Evolutionary conservation across 2,329 filamentous ascomycete species (phyloP).

Genomic region (Chaetomium olivaceum): DNA sequence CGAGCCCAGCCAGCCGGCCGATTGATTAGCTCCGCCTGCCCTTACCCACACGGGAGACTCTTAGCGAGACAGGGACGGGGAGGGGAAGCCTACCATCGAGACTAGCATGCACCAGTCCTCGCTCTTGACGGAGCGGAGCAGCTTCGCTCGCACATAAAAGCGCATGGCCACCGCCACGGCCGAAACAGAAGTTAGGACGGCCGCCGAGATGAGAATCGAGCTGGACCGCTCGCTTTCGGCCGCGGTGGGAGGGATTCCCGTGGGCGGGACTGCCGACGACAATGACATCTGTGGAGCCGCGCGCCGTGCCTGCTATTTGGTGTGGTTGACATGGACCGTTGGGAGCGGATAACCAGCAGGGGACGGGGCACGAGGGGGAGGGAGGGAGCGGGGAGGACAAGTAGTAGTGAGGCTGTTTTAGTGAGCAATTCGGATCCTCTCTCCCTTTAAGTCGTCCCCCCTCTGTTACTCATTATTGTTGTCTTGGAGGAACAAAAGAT

Average conservation of each 20-base stretch:
- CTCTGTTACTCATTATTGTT: neutral
- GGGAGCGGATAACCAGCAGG: neutral
- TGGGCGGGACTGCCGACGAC: neutral
- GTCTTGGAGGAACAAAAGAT: neutral
- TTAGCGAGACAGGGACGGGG: neutral
- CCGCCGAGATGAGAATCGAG: conserved; percentile 4
- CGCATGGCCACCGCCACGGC: conserved; percentile 12
- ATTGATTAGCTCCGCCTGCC: neutral
- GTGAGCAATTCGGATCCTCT: neutral
- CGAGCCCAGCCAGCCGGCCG: neutral
- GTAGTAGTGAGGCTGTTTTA: neutral
- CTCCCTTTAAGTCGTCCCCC: neutral
- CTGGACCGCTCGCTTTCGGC: neutral
- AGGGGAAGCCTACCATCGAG: conserved; percentile 13
- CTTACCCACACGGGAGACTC: neutral
- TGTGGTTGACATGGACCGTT: neutral
- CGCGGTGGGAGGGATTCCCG: too few species aligned
- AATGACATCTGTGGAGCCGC: neutral
- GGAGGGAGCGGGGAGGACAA: too few species aligned
- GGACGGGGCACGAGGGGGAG: neutral
- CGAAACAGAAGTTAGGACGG: neutral
- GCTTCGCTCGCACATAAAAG: conserved; percentile 20
- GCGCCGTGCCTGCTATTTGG: neutral
- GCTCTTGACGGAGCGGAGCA: conserved; percentile 14
- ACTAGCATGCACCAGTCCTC: conserved; percentile 24